Conservation (phyloP, 1,284 basidiomycete species). For the Leccinum solheimii region DNA sequence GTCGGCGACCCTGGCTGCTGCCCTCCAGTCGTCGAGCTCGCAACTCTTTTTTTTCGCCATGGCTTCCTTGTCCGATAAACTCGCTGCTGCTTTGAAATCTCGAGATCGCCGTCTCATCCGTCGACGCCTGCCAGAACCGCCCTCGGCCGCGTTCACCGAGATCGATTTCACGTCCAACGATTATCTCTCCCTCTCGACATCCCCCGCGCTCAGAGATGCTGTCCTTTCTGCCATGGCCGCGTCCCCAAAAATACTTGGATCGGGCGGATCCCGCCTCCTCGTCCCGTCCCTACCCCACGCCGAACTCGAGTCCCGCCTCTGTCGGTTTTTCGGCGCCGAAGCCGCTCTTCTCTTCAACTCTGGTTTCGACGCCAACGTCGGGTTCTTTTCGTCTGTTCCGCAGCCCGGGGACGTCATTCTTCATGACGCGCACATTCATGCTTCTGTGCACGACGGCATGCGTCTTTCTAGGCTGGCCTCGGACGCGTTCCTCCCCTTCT, state of each 20-base stretch:
- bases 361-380: conserved; percentile 93
- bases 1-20: neutral
- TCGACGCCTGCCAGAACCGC: conserved; percentile 51
- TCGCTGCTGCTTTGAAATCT: conserved; percentile 55
- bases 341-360: conserved; percentile 89
- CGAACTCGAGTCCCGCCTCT: conserved; percentile 68
- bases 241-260: conserved; percentile 74
- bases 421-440: conserved; percentile 90
- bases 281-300: conserved; percentile 74
- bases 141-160: conserved; percentile 25
- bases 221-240: conserved; percentile 58
- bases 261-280: conserved; percentile 88
- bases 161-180: conserved; percentile 91
- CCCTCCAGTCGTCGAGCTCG: neutral
- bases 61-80: conserved; percentile 40
- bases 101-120: conserved; percentile 64
- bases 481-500: conserved; percentile 52
- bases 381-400: conserved; percentile 83
- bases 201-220: conserved; percentile 51
- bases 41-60: conserved; percentile 14
- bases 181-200: conserved; percentile 84
- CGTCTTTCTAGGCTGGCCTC: conserved; percentile 59
- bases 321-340: conserved; percentile 62
- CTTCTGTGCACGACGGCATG: conserved; percentile 90
- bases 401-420: conserved; percentile 79